phyloP scores from a whole-genome alignment of 805 yeast species.

The Zygoascus bituminiphila region DNA sequence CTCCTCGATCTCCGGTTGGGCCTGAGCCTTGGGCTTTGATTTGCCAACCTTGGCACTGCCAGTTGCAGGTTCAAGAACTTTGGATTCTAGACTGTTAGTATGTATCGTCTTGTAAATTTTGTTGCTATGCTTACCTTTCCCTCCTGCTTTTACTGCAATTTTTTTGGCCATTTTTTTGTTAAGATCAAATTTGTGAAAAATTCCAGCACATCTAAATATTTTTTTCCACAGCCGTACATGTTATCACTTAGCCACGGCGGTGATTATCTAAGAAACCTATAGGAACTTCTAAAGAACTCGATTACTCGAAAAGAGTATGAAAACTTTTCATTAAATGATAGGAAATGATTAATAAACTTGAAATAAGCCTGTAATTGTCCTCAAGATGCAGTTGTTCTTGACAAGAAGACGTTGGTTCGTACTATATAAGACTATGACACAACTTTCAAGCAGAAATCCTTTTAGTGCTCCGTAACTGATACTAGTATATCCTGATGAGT shows the following conservation, averaged over 20 bases:
- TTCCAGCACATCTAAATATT: background rate
- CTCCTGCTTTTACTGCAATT: background rate
- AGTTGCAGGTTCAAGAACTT: background rate
- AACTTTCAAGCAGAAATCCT: no score
- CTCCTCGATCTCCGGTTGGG: constrained; percentile 7
- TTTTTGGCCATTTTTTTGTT: background rate
- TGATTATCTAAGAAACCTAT: no score
- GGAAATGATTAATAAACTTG: no score
- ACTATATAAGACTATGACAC: no score
- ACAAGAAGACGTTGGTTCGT: no score
- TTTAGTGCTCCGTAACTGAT: no score
- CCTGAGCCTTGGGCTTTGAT: constrained; percentile 2
- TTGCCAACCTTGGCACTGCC: background rate
- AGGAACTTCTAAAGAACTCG: no score
- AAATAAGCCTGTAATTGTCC: no score
- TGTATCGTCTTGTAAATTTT: background rate
- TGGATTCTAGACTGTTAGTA: background rate
- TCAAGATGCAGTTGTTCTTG: no score
- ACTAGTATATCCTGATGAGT: no score
- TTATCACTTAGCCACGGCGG: background rate
- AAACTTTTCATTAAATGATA: no score
- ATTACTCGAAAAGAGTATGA: no score
- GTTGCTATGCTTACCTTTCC: background rate
- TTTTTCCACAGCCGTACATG: background rate
- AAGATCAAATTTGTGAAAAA: background rate